phyloP scores from a whole-genome alignment of 108 stramenopile species.

The Nannochloropsis granulata region DNA sequence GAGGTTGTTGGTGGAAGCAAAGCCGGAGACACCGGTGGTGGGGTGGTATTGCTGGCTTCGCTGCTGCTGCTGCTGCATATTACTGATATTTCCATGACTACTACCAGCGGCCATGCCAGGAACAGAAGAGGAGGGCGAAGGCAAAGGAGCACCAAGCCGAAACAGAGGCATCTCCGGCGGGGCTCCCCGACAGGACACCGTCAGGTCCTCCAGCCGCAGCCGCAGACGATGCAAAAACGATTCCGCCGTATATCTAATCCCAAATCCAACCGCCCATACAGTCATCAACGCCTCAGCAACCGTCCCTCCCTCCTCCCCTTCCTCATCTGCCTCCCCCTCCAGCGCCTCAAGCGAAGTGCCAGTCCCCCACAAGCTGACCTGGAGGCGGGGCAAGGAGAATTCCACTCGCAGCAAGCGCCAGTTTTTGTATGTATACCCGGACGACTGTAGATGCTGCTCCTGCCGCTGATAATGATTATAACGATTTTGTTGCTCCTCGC shows the following conservation, averaged over 20 bases:
- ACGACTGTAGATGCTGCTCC: background rate
- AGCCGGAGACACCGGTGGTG: background rate
- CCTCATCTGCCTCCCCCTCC: background rate
- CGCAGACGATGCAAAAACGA: background rate
- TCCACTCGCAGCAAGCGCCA: background rate
- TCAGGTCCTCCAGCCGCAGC: background rate
- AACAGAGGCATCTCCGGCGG: background rate
- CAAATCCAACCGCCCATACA: background rate
- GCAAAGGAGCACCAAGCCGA: background rate
- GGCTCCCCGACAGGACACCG: background rate
- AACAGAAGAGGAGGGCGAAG: background rate
- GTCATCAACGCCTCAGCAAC: background rate
- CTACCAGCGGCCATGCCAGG: background rate
- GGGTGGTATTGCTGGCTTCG: background rate
- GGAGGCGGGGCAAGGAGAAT: background rate
- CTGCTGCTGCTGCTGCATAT: background rate
- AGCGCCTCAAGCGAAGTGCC: background rate
- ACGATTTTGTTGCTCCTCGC: too few relatives aligned
- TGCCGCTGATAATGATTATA: background rate
- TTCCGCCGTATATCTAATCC: background rate
- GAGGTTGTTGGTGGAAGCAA: background rate
- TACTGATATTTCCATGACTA: background rate
- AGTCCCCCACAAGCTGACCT: background rate
- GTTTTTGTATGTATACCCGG: background rate
- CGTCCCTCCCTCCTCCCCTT: background rate